Evolutionary conservation across 1,139 yeast genomes (phyloP), one percentile per base, ranked within the genome.

Genomic region (Pichiaceae sp.): DNA sequence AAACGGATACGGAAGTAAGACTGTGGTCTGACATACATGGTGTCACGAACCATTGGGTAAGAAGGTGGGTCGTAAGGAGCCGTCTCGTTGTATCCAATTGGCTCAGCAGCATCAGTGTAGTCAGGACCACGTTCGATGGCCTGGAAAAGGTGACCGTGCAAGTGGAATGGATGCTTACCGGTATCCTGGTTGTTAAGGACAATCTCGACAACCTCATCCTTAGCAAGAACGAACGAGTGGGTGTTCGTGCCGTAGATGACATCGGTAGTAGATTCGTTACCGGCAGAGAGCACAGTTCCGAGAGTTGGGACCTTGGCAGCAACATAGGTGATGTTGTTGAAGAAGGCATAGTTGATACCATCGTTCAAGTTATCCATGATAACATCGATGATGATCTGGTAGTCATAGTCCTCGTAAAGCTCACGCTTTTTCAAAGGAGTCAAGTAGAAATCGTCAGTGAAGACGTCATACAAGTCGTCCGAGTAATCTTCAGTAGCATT

Each of bases 111-210:
- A 32, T 59, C 59, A 29, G 64, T 66, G 34, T 66, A 59, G 19
- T 65, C 72, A 6, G 64, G 64, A 31, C 75, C 63, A 54, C 73
- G 56, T 45, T 67, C 70, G 38, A 84, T 54, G 8, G 83, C 67
- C 68, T 86, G 93, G 69, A 85, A 83, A 42, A 67, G 70, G 59
- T 84, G 93, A 25, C 96, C 96, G 50, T 86, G 96, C 48, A 86
- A 63, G 57, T 86, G 96, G 78, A 87, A 84, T n/a, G 96, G 95
- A 60, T 86, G 95, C 43, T 75, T 74, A 62, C 93, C 93, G 37
- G 87, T 84, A 58, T 85, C 95, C 42, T 64, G 58, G 43, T 85
- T 81, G 55, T 84, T 83, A 33, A 86, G 58, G 9, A 82, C 74
- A 40, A 86, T 63, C 49, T 85, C 94, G 34, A 85, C 72, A 48